These are phyloP conservation scores for Colletotrichum limetticola DNA, from an alignment of 2,329 filamentous ascomycete species.

Conservation along the genomic window DNA sequence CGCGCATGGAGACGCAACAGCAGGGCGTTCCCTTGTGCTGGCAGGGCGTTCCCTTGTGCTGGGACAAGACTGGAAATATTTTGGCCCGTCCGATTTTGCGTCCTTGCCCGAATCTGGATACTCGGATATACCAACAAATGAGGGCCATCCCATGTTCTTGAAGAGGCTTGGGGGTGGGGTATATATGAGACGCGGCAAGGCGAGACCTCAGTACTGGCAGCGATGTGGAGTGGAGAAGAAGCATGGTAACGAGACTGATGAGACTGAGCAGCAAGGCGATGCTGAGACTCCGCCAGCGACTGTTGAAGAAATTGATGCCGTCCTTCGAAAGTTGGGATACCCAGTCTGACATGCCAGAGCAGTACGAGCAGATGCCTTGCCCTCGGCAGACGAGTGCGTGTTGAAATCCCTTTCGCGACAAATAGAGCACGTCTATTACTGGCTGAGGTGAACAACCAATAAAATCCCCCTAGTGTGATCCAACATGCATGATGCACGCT, in stretches of 20 bases:
- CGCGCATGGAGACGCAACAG: not conserved
- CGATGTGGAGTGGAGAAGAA: fast-evolving
- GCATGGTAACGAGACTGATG: not conserved
- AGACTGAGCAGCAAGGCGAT: not conserved
- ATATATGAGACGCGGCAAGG: not conserved
- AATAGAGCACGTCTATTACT: too few relatives aligned
- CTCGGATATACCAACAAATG: not conserved
- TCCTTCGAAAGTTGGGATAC: not conserved
- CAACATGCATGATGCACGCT: too few relatives aligned
- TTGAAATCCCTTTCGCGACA: too few relatives aligned
- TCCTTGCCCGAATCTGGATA: not conserved
- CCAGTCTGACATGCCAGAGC: not conserved
- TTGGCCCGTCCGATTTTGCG: not conserved
- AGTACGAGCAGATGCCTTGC: too few relatives aligned
- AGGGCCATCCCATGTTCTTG: not conserved
- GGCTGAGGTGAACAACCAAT: too few relatives aligned
- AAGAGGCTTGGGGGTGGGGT: not conserved
- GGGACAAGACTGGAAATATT: not conserved
- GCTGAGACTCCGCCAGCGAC: not conserved
- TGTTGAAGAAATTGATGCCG: not conserved
- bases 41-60: not conserved
- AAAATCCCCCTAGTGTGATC: too few relatives aligned
- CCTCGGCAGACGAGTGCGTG: too few relatives aligned
- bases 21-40: not conserved
- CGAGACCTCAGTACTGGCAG: not conserved